These are phyloP conservation scores for Xylaria grammica DNA, from an alignment of 495 filamentous ascomycete species.

Conservation along the genomic window DNA sequence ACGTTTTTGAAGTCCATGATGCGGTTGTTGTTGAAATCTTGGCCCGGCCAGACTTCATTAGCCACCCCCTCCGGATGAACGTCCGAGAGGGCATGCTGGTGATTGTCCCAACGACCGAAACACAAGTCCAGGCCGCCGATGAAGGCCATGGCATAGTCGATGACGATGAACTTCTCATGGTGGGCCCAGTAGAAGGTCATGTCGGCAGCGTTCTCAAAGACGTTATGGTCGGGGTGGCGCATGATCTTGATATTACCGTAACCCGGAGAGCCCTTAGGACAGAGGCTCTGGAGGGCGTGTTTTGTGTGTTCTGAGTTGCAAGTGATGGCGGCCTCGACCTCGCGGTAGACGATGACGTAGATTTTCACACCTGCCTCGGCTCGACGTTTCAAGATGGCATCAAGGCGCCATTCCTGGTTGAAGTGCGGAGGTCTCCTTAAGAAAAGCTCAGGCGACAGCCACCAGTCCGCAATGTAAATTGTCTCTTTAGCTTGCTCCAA, in stretches of 20 bases:
- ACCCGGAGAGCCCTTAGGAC: constrained; percentile 77
- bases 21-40: constrained; percentile 95
- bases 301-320: constrained; percentile 96
- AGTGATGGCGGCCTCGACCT: constrained; percentile 80
- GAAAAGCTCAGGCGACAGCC: constrained; percentile 93
- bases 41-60: constrained; percentile 89
- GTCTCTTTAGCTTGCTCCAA: constrained; percentile 86
- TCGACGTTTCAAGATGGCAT: constrained; percentile 82
- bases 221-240: constrained; percentile 94
- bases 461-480: constrained; percentile 97
- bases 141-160: constrained; percentile 89
- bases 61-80: constrained; percentile 83
- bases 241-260: constrained; percentile 87
- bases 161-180: constrained; percentile 94
- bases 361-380: constrained; percentile 95
- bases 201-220: constrained; percentile 90
- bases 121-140: constrained; percentile 95
- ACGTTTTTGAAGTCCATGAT: constrained; percentile 96
- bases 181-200: constrained; percentile 99
- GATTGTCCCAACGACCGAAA: constrained; percentile 90
- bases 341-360: constrained; percentile 91
- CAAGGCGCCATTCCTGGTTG: constrained; percentile 88
- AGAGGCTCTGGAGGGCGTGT: constrained; percentile 78
- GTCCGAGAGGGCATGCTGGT: constrained; percentile 85
- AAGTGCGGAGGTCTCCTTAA: constrained; percentile 79